A percentile compares a stretch with the other conserved stretches of the same genome.
Conservation (phyloP, 2,329 filamentous ascomycete genomes). For the Aschersonia sp. region DNA sequence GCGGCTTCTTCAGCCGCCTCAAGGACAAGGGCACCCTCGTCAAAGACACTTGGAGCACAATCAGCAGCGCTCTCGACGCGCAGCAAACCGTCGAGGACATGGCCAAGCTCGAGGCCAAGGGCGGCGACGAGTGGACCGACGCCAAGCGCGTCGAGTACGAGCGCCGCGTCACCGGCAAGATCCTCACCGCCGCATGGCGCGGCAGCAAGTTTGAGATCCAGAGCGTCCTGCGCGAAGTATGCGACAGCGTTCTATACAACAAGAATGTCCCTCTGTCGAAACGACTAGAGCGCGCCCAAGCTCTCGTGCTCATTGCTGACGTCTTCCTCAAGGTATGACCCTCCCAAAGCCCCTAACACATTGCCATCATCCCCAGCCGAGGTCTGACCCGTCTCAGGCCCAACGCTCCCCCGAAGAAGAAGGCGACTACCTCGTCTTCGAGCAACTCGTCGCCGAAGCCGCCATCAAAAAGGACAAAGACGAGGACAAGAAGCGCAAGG, state of each 20-base stretch:
- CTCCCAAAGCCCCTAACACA: not conserved
- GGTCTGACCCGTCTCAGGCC: slow-evolving; percentile 38
- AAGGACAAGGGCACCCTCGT: slow-evolving; percentile 95
- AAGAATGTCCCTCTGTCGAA: slow-evolving; percentile 71
- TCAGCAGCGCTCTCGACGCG: slow-evolving; percentile 88
- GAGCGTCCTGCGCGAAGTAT: slow-evolving; percentile 86
- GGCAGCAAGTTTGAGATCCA: slow-evolving; percentile 98
- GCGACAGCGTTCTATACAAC: slow-evolving; percentile 70
- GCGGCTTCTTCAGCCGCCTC: slow-evolving; percentile 83
- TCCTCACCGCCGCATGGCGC: slow-evolving; percentile 89
- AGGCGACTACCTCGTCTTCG: slow-evolving; percentile 96
- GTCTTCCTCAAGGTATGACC: slow-evolving; percentile 73
- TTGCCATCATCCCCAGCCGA: not conserved
- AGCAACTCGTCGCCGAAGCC: slow-evolving; percentile 93
- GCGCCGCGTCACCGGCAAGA: slow-evolving; percentile 92
- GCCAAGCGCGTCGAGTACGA: slow-evolving; percentile 95
- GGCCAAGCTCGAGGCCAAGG: slow-evolving; percentile 87
- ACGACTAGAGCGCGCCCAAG: slow-evolving; percentile 80
- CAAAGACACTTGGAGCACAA: slow-evolving; percentile 98
- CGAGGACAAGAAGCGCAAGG: slow-evolving; percentile 51
- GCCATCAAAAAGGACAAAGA: slow-evolving; percentile 90
- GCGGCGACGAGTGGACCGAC: slow-evolving; percentile 95
- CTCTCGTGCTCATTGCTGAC: slow-evolving; percentile 75
- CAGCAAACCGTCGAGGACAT: slow-evolving; percentile 99
- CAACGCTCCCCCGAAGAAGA: slow-evolving; percentile 87